Base-by-base conservation (phyloP, 2,329 filamentous ascomycete genomes). In the Ophiocordyceps australis region DNA sequence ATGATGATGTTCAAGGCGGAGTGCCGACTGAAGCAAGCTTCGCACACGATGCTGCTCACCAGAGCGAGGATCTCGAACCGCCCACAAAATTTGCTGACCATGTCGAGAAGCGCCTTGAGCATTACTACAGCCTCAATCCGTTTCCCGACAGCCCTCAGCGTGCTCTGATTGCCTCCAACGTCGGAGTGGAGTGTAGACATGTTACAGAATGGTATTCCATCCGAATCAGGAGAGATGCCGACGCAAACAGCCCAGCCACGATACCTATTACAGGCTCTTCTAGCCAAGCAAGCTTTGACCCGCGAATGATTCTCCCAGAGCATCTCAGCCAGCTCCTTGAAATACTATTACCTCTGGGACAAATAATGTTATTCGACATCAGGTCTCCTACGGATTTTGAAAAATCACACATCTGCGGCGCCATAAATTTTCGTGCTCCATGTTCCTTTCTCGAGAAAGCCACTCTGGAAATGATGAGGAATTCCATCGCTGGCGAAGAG, bases 161-260 rank as follows among this genome's bases (percentile, higher is more conserved):
- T 19, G 61, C 62, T 21, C 60, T 65, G 37, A 46, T 66, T 22
- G 62, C 64, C 8, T 67, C 63, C 1, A 67, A 59, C 21, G 42
- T 67, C 3, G 59, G 59, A 10, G 55, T 65, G 14, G 60, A 66
- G 28, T 50, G 54, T 4, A 44, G 49, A 24, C 58, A 66, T 32
- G 51, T 69, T 16, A 53, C 63, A 29, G 52, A 62, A 28, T 69
- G 64, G 64, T n/a, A n/a, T 67, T 66, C 37, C 54, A 62, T 31
- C 58, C 65, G 30, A 57, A 62, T 13, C 53, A 60, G 17, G 54
- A 65, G 25, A 54, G 59, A 65, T 32, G 42, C 50, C 12, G 53
- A 60, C 17, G 48, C 47, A 3, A 48, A 50, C 32, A 55, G 54
- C 24, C 43, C 65, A 5, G 57, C 58, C 19, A 52, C 44, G 20